Conservation (phyloP, 2,329 filamentous ascomycete species). For the Fusarium hainanense region DNA sequence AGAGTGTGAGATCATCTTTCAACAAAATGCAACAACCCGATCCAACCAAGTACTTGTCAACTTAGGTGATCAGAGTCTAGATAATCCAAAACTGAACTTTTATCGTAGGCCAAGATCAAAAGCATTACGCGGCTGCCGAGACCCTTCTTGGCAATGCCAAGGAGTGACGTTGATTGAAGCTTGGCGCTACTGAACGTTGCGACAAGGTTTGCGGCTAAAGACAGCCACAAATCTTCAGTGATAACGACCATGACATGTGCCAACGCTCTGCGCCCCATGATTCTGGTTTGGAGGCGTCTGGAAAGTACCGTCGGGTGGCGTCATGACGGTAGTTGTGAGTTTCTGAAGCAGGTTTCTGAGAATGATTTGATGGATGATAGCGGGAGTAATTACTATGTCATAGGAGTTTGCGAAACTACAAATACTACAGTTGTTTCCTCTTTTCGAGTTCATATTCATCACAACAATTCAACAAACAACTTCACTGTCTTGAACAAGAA, state of each 20-base stretch:
- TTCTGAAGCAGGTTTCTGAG: not conserved
- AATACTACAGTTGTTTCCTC: not conserved
- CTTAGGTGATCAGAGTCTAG: not conserved
- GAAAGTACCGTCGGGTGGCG: slow-evolving; percentile 1
- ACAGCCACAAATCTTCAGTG: slow-evolving; percentile 3
- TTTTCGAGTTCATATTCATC: not conserved
- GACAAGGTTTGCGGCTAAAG: slow-evolving; percentile 15
- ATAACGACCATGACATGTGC: slow-evolving; percentile 18
- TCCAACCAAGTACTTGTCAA: not conserved
- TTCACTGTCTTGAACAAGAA: not conserved
- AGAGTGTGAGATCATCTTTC: not conserved
- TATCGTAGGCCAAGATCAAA: not conserved
- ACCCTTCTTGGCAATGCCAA: not conserved
- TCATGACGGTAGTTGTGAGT: slow-evolving; percentile 14
- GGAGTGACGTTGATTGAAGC: slow-evolving; percentile 13
- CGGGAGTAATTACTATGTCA: not conserved
- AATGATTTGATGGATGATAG: not conserved
- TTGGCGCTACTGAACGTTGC: slow-evolving; percentile 13
- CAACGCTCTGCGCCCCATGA: slow-evolving; percentile 6
- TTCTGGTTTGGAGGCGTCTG: not conserved
- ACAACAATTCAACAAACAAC: not conserved
- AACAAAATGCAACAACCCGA: not conserved
- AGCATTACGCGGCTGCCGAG: slow-evolving; percentile 12
- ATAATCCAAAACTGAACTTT: not conserved
- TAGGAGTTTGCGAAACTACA: not conserved